These are phyloP conservation scores for Spongiforma sp. DNA, from an alignment of 1,284 basidiomycete species.

Conservation along the genomic window DNA sequence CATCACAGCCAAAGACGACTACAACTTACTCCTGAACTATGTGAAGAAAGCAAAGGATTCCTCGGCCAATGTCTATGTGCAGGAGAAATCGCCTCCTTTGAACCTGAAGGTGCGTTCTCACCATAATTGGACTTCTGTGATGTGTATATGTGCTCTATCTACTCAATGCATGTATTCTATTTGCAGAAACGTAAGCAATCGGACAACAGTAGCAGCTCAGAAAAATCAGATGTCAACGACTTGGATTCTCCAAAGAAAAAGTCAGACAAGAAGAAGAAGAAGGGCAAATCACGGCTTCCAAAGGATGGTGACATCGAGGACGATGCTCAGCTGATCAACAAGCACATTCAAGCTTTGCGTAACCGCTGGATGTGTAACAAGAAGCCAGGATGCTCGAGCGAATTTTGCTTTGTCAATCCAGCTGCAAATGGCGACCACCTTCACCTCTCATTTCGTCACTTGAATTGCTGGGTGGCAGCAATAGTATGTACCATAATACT, in stretches of 20 bases:
- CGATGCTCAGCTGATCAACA: neutral
- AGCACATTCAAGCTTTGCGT: neutral
- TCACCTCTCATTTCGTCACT: neutral
- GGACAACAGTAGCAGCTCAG: neutral
- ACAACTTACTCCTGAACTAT: neutral
- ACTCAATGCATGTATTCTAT: too few species aligned
- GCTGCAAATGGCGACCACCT: neutral
- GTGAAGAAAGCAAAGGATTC: neutral
- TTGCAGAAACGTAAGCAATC: too few species aligned
- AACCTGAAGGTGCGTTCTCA: neutral
- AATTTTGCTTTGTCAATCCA: neutral
- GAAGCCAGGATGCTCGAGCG: neutral
- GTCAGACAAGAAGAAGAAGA: neutral
- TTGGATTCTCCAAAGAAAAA: neutral
- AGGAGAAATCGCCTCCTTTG: neutral
- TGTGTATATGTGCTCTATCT: too few species aligned
- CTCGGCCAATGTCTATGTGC: neutral
- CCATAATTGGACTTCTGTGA: neutral
- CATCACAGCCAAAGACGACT: neutral
- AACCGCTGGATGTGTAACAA: neutral
- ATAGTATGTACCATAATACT: neutral
- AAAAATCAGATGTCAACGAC: neutral
- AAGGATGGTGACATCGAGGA: neutral
- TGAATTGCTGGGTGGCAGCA: neutral
- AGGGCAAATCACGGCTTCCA: neutral